These are phyloP conservation scores for Acrodontium crateriforme DNA, from an alignment of 2,329 filamentous ascomycete genomes.

Conservation along the genomic window DNA sequence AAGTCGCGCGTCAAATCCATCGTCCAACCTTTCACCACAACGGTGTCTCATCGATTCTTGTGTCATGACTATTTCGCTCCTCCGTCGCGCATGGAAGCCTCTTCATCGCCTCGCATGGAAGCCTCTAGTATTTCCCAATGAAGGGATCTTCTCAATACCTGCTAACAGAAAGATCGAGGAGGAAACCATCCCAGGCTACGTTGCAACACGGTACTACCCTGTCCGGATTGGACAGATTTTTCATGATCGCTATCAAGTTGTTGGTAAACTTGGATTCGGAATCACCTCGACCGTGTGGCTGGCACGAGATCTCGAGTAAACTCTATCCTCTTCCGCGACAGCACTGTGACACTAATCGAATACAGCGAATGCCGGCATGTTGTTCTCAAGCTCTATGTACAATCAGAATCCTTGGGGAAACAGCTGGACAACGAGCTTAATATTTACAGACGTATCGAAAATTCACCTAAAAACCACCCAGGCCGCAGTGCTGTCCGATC, in stretches of 20 bases:
- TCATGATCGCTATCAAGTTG: constrained; percentile 9
- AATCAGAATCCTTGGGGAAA: constrained; percentile 1
- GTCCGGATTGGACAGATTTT: constrained; percentile 20
- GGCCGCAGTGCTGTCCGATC: constrained; percentile 20
- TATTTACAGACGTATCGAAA: constrained; percentile 9
- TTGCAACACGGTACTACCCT: constrained; percentile 18
- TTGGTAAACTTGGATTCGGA: constrained; percentile 13
- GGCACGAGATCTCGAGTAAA: constrained; percentile 9
- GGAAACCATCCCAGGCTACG: constrained; percentile 5
- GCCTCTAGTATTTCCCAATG: constrained; percentile 3
- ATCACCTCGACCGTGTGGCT: constrained; percentile 11
- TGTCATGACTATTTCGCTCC: too few species aligned
- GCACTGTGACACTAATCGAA: background rate
- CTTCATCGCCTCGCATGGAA: constrained; percentile 3
- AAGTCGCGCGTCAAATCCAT: too few species aligned
- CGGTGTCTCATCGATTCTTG: too few species aligned
- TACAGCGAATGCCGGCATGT: constrained; percentile 4
- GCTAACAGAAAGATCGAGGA: constrained; percentile 5
- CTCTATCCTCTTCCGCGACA: background rate
- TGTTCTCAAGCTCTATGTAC: constrained; percentile 5
- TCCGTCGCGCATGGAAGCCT: constrained; percentile 1
- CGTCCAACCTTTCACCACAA: too few species aligned
- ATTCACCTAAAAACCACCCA: constrained; percentile 14
- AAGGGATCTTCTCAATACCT: constrained; percentile 1
- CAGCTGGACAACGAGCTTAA: constrained; percentile 9